Evolutionary conservation across 2,329 filamentous ascomycete genomes (phyloP).

Genomic region (Phialophora macrospora): DNA sequence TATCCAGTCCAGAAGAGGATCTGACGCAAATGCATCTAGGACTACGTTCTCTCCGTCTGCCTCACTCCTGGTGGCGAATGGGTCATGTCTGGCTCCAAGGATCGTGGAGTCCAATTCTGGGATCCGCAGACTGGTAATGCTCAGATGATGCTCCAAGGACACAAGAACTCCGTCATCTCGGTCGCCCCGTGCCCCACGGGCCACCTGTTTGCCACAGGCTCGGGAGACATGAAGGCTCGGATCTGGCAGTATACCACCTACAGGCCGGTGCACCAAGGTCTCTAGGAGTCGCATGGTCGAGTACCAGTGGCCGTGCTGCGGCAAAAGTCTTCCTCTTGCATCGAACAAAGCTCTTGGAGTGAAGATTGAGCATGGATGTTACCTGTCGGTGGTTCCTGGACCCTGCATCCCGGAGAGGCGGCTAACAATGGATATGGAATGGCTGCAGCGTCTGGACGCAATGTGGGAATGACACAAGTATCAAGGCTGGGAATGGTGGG

Average conservation of each 20-base stretch:
- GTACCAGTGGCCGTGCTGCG: background rate
- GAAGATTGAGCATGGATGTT: background rate
- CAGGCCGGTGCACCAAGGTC: constrained; percentile 44
- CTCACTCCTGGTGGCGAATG: constrained; percentile 91
- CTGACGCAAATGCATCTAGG: constrained; percentile 57
- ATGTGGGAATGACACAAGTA: background rate
- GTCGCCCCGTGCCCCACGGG: constrained; percentile 91
- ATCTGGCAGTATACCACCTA: constrained; percentile 79
- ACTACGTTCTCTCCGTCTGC: constrained; percentile 95
- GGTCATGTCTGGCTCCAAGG: constrained; percentile 97
- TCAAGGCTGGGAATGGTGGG: constrained; percentile 11
- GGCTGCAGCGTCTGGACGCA: background rate
- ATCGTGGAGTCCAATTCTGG: constrained; percentile 98
- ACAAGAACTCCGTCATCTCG: constrained; percentile 98
- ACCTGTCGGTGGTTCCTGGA: background rate
- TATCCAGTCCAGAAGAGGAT: constrained; percentile 10
- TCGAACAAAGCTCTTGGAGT: background rate
- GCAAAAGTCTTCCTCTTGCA: background rate
- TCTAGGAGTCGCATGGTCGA: constrained; percentile 11
- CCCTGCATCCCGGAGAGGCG: background rate
- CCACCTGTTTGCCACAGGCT: constrained; percentile 90
- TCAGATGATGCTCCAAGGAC: constrained; percentile 97
- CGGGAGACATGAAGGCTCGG: constrained; percentile 94
- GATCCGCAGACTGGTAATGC: constrained; percentile 90
- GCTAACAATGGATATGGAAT: background rate